phyloP scores from a whole-genome alignment of 345 rosid species.

The Eucalyptus tenuipes region DNA sequence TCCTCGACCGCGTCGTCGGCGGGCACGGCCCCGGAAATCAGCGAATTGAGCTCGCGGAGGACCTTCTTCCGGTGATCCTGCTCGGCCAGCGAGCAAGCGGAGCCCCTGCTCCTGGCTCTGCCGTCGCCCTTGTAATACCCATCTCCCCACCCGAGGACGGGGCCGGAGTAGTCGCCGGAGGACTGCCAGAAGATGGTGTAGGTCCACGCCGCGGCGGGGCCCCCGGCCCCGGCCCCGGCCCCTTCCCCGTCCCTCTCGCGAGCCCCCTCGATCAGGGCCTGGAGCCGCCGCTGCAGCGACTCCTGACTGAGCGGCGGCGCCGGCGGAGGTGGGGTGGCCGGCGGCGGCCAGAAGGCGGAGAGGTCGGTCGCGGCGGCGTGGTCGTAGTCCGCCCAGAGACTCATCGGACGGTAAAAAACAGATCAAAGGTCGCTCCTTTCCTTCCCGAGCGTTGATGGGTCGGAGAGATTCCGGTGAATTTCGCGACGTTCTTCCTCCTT shows the following conservation, averaged over 20 bases:
- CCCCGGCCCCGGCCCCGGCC: slow-evolving; percentile 19
- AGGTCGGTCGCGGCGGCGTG: background rate
- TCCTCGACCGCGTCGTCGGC: slow-evolving; percentile 57
- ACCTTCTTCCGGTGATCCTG: slow-evolving; percentile 75
- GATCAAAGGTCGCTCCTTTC: background rate
- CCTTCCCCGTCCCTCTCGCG: slow-evolving; percentile 48
- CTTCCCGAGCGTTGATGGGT: background rate
- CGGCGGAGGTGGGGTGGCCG: background rate
- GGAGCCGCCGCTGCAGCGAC: slow-evolving; percentile 72
- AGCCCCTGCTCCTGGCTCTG: slow-evolving; percentile 25
- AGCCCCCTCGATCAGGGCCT: slow-evolving; percentile 57
- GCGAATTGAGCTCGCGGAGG: slow-evolving; percentile 58
- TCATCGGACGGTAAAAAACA: background rate
- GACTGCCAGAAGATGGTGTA: slow-evolving; percentile 90
- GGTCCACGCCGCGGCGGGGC: slow-evolving; percentile 44
- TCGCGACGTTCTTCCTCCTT: background rate
- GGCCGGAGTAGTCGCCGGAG: slow-evolving; percentile 45
- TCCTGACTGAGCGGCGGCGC: slow-evolving; percentile 38
- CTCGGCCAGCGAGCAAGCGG: slow-evolving; percentile 25
- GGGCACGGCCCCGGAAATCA: slow-evolving; percentile 48
- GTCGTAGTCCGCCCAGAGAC: background rate
- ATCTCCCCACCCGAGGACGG: slow-evolving; percentile 72
- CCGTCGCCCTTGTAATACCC: slow-evolving; percentile 81
- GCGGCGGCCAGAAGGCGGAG: background rate
- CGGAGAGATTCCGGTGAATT: background rate